Evolutionary conservation across 2,329 filamentous ascomycete genomes (phyloP), one percentile per base, ranked within the genome.

Genomic region (Cercospora citrullina): DNA sequence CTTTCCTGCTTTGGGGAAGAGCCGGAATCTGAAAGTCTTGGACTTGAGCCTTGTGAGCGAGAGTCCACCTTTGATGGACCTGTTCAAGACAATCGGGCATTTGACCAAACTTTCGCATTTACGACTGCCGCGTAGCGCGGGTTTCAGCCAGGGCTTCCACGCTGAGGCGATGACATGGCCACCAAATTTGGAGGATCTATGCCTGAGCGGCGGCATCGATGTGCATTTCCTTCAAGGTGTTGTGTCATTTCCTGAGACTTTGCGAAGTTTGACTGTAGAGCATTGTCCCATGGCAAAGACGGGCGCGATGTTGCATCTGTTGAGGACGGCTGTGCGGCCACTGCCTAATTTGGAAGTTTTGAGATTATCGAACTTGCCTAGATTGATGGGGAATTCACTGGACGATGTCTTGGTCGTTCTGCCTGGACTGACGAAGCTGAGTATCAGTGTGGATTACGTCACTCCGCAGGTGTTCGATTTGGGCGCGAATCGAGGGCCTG

Each of bases 1-100:
- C 73, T 84, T 88, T 70, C 82, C 86, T 2, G 81, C 85, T 2
- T 75, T 90, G 21, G 82, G 83, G 2, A 89, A 88, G 77, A 88
- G 86, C 75, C 70, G 72, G 5, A 79, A 81, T 0, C 79, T 90
- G 4, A 77, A 77, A 9, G 69, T 80, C 2, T 78, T 89, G 16
- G 84, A 89, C 71, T 77, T 89, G 6, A 82, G 81, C 4, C 80
- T 86, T 3, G 83, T 88, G 6, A 80, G 78, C 12, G 85, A 87
- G 66, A 77, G 80, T 0, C 83, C 88, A 31, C 77, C 78, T 5
- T 81, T 87, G 69, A 75, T 80, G 26, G 77, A 79, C 4, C 79
- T 89, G 14, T 83, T 86, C 69, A 82, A 83, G 59, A 82, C 85
- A 0, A 75, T 87, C 6, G 78, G 79, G n/a, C 76, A 80, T 30